Evolutionary conservation across 139 green algal species (phyloP).

Genomic region (Marvania coccoides): DNA sequence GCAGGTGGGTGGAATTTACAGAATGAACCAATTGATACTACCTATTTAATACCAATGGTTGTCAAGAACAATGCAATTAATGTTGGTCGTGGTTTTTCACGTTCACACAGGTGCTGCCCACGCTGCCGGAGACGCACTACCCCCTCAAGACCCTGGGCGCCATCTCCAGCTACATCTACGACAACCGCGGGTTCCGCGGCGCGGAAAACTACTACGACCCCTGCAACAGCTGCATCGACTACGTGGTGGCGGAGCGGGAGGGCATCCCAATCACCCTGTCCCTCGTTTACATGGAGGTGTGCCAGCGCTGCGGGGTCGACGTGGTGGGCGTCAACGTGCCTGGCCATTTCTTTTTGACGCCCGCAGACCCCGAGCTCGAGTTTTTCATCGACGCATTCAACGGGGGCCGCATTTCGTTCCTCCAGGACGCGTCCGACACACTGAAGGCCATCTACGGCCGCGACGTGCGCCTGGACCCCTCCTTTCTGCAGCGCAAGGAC

Average conservation of each 20-base stretch:
- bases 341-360: slow-evolving; percentile 52
- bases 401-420: slow-evolving; percentile 30
- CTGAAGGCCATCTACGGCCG: slow-evolving; percentile 15
- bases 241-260: slow-evolving; percentile 30
- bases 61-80: too few species aligned
- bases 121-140: slow-evolving; percentile 3
- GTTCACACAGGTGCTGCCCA: not conserved
- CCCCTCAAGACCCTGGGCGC: slow-evolving; percentile 14
- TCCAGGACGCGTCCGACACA: slow-evolving; percentile 40
- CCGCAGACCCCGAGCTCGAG: not conserved
- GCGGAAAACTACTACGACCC: slow-evolving; percentile 45
- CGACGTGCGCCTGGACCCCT: slow-evolving; percentile 28
- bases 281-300: slow-evolving; percentile 54
- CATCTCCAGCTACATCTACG: slow-evolving; percentile 18
- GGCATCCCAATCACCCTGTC: slow-evolving; percentile 56
- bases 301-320: slow-evolving; percentile 17
- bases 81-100: too few species aligned
- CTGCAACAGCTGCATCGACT: slow-evolving; percentile 55
- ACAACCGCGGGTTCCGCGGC: slow-evolving; percentile 8
- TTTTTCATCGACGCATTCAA: slow-evolving; percentile 31
- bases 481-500: slow-evolving; percentile 10
- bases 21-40: too few species aligned
- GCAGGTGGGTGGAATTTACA: too few species aligned
- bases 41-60: too few species aligned
- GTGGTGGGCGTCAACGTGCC: slow-evolving; percentile 49